Base-by-base conservation (phyloP, 768 basidiomycete genomes). In the Rhodotorula babjevae region DNA sequence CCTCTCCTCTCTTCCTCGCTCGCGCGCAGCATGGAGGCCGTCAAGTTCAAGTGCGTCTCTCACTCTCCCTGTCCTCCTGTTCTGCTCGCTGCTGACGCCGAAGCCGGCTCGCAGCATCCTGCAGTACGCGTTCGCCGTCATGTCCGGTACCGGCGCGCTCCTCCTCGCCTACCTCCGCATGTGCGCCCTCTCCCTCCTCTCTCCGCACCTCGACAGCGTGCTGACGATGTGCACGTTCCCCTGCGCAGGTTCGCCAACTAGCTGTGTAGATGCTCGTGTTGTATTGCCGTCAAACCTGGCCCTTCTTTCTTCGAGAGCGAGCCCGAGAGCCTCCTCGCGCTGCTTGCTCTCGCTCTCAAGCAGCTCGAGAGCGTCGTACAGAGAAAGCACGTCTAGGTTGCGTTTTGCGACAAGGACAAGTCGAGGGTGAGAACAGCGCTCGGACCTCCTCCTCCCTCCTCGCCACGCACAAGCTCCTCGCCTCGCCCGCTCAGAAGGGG, bases 41-140 rank as follows among this genome's bases (percentile, higher is more conserved):
- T 82, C 49, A 83, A 83, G 73, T 81, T 82, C 72, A 78, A 81
- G 76, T 82, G 78, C 63, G 72, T 80, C 16, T 40, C n/a, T n/a
- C 18, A 52, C 11, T 2, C 27, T 16, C 60, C 3, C 50, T 25
- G 14, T n/a, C 19, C 42, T n/a, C 15, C 27, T 36, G 9, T n/a
- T 31, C 49, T 3, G 7, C 40, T 11, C 23, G 11, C 0, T 4
- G 16, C 46, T 33, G 11, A 21, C 40, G 8, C 65, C n/a, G 21
- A 15, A 46, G 12, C 44, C 4, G 0, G 3, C 44, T 36, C 36
- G 23, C 72, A 79, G 79, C 61, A 81, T 82, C 52, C 67, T 82
- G 44, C 82, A 82, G 72, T 82, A 83, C 73, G 72, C 82, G 12
- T 80, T 83, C 66, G 83, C 82, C 77, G 81, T 61, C 53, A 40